Evolutionary conservation across 345 rosid genomes (phyloP).

Genomic region (Arabis alpina): DNA sequence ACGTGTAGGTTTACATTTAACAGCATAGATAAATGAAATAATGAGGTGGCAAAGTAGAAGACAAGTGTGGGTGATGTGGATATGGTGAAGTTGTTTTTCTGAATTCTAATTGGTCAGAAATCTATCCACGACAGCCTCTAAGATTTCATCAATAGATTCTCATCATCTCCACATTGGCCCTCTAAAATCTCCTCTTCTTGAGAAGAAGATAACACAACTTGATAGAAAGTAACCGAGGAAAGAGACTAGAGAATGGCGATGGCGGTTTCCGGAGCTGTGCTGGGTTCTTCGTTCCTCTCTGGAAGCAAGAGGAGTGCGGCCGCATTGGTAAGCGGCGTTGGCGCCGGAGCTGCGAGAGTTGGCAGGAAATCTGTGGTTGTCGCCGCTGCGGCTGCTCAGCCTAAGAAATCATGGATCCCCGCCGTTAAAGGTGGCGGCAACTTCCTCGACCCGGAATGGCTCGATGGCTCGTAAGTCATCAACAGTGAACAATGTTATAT

Average conservation of each 20-base stretch:
- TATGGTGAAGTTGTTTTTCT: conserved; percentile 49
- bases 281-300: conserved; percentile 76
- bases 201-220: background rate
- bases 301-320: conserved; percentile 56
- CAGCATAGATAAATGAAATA: background rate
- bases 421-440: conserved; percentile 88
- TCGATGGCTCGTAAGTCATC: conserved; percentile 94
- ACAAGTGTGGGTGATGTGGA: conserved; percentile 48
- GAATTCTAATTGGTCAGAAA: conserved; percentile 71
- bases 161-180: conserved; percentile 60
- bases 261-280: conserved; percentile 71
- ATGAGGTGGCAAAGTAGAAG: conserved; percentile 14
- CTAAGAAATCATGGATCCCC: conserved; percentile 97
- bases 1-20: no score
- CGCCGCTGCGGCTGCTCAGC: conserved; percentile 61
- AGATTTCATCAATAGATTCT: conserved; percentile 66
- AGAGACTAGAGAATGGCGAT: conserved; percentile 53
- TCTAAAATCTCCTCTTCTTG: conserved; percentile 39
- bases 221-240: conserved; percentile 11
- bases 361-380: conserved; percentile 53
- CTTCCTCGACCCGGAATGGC: conserved; percentile 94
- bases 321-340: conserved; percentile 42
- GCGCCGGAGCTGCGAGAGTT: conserved; percentile 35
- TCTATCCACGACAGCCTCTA: conserved; percentile 58
- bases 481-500: background rate